Conservation (phyloP, 768 basidiomycete genomes). For the Lentinula detonsa region DNA sequence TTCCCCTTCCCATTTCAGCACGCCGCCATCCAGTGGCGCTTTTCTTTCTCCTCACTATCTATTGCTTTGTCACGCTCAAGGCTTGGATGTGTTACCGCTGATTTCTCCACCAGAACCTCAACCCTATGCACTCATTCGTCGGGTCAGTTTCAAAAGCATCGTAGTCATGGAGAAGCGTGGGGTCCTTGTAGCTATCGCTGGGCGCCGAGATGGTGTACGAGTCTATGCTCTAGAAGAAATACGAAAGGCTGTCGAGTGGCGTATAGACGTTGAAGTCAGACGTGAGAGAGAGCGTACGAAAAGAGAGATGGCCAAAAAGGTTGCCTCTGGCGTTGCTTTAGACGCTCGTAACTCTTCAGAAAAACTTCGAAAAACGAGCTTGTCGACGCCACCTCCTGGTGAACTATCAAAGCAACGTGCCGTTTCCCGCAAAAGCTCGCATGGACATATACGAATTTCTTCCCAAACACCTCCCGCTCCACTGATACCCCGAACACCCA, state of each 20-base stretch:
- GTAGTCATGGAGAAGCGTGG: conserved; percentile 91
- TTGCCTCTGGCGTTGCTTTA: conserved; percentile 21
- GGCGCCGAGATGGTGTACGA: conserved; percentile 78
- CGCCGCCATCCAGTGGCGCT: conserved; percentile 71
- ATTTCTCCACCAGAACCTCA: conserved; percentile 66
- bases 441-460: conserved; percentile 18
- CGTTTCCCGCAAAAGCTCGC: conserved; percentile 35
- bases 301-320: conserved; percentile 60
- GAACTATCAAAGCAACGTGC: conserved; percentile 19
- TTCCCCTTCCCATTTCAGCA: conserved; percentile 71
- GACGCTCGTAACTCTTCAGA: conserved; percentile 38
- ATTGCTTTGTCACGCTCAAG: conserved; percentile 80
- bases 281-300: conserved; percentile 70
- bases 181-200: conserved; percentile 86
- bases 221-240: conserved; percentile 88
- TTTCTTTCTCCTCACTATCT: conserved; percentile 80
- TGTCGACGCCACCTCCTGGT: conserved; percentile 42
- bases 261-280: conserved; percentile 73
- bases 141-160: conserved; percentile 80
- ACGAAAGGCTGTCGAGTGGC: conserved; percentile 82
- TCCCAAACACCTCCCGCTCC: conserved; percentile 21
- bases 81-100: conserved; percentile 80
- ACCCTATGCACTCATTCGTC: conserved; percentile 77
- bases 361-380: conserved; percentile 40
- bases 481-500: conserved; percentile 39